Evolutionary conservation across 2,329 filamentous ascomycete species (phyloP).

Genomic region (Neoscytalidium dimidiatum): DNA sequence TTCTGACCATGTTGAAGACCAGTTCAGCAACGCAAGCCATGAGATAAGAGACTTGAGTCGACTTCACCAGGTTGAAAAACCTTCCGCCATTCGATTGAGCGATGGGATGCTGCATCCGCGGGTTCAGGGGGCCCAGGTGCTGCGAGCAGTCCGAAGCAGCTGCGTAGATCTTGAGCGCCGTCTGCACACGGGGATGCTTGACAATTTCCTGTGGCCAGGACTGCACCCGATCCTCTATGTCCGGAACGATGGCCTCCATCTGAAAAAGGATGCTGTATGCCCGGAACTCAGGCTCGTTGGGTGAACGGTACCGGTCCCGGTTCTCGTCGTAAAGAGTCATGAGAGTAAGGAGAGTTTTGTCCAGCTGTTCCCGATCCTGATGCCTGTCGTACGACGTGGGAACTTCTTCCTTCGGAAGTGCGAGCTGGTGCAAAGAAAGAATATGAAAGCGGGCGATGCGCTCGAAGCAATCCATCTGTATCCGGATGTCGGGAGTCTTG

Average conservation of each 20-base stretch:
- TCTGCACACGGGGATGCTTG: constrained; percentile 55
- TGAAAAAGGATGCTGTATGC: constrained; percentile 61
- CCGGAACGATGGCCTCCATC: constrained; percentile 51
- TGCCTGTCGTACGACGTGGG: constrained; percentile 45
- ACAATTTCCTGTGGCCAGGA: constrained; percentile 54
- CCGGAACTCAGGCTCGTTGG: constrained; percentile 65
- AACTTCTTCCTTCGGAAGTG: constrained; percentile 30
- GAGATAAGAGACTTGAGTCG: constrained; percentile 59
- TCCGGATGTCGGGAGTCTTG: constrained; percentile 56
- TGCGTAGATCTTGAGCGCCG: constrained; percentile 59
- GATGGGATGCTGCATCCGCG: constrained; percentile 51
- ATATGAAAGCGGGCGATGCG: constrained; percentile 66
- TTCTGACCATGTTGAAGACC: constrained; percentile 61
- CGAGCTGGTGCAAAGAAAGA: constrained; percentile 61
- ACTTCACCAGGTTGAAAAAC: constrained; percentile 60
- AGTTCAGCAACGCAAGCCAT: constrained; percentile 67
- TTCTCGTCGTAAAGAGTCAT: constrained; percentile 63
- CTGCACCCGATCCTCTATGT: constrained; percentile 61
- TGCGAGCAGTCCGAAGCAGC: constrained; percentile 57
- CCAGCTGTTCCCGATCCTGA: constrained; percentile 67
- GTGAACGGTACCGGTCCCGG: constrained; percentile 47
- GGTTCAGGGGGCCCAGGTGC: constrained; percentile 53
- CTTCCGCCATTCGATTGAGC: constrained; percentile 60
- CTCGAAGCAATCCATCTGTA: constrained; percentile 63
- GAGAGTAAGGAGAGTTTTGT: constrained; percentile 62